Evolutionary conservation across 768 basidiomycete species (phyloP).

Genomic region (Rhodosporidiobolus sp.): DNA sequence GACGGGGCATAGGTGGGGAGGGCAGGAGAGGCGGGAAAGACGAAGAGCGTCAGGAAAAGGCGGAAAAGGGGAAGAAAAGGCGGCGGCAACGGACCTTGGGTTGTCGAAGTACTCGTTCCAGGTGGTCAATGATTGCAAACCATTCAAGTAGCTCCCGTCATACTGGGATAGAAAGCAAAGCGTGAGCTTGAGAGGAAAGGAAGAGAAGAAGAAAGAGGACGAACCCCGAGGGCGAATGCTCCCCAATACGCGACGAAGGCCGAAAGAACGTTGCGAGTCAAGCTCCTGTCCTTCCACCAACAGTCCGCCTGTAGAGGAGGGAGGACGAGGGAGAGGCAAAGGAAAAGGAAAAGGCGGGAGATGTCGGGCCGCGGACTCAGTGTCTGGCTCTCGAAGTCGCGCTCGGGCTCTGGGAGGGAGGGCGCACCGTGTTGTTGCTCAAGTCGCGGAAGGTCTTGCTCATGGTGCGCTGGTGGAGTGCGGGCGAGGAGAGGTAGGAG

Average conservation of each 20-base stretch:
- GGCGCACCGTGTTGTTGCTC: not conserved
- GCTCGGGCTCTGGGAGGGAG: not conserved
- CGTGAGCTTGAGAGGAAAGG: not conserved
- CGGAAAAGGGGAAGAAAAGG: too few species aligned
- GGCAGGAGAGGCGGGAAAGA: too few species aligned
- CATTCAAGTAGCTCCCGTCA: conserved; percentile 35
- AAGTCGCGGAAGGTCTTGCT: not conserved
- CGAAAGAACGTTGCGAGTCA: not conserved
- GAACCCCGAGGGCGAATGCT: conserved; percentile 3
- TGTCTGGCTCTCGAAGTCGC: not conserved
- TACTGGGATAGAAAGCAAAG: not conserved
- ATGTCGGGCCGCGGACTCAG: too few species aligned
- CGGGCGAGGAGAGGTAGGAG: too few species aligned
- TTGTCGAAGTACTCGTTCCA: conserved; percentile 41
- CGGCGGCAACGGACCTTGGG: conserved; percentile 18
- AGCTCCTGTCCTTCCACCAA: conserved; percentile 16
- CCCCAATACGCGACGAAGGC: conserved; percentile 1
- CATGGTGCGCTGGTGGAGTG: not conserved
- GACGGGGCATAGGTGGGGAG: too few species aligned
- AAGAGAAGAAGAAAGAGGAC: not conserved
- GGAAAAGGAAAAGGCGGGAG: not conserved
- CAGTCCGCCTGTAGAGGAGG: not conserved
- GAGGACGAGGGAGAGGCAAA: not conserved
- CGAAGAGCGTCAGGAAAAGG: too few species aligned
- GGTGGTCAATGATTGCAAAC: conserved; percentile 38